Evolutionary conservation across 164 flowering plant genomes (phyloP).

Genomic region (Taxillus chinensis): DNA sequence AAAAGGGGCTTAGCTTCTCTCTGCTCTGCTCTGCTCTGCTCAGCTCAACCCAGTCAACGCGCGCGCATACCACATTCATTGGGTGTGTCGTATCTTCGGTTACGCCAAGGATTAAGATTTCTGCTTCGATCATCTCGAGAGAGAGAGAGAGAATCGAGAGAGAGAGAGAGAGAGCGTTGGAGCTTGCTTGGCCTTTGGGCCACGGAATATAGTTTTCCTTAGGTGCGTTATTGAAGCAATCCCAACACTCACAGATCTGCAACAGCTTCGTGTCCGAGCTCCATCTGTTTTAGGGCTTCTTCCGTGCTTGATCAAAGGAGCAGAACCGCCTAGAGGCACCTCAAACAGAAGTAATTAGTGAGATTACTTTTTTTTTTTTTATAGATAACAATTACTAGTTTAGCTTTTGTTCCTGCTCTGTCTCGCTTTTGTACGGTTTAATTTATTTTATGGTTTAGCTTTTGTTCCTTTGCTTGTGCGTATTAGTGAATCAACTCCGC

Average conservation of each 20-base stretch:
- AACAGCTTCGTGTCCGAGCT: background rate
- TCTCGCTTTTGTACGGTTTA: background rate
- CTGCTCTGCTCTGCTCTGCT: background rate
- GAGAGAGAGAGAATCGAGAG: background rate
- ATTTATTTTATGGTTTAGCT: background rate
- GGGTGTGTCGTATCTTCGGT: background rate
- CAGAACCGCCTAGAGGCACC: too few relatives aligned
- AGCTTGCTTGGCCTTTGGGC: conserved; percentile 8
- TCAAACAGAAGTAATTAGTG: too few relatives aligned
- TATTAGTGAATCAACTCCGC: too few relatives aligned
- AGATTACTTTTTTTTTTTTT: background rate
- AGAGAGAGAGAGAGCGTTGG: background rate
- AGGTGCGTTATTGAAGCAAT: conserved; percentile 9
- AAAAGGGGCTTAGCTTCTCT: background rate
- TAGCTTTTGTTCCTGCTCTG: background rate
- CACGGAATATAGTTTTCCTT: conserved; percentile 11
- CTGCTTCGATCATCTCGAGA: background rate
- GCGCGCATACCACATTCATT: background rate
- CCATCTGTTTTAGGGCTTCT: background rate
- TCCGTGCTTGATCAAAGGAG: background rate
- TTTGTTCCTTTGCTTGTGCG: background rate
- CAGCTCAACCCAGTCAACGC: background rate
- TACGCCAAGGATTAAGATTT: background rate
- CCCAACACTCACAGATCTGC: conserved; percentile 6
- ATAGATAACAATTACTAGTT: background rate